phyloP scores from a whole-genome alignment of 2,329 filamentous ascomycete species.

The Aspergillus japonicus region DNA sequence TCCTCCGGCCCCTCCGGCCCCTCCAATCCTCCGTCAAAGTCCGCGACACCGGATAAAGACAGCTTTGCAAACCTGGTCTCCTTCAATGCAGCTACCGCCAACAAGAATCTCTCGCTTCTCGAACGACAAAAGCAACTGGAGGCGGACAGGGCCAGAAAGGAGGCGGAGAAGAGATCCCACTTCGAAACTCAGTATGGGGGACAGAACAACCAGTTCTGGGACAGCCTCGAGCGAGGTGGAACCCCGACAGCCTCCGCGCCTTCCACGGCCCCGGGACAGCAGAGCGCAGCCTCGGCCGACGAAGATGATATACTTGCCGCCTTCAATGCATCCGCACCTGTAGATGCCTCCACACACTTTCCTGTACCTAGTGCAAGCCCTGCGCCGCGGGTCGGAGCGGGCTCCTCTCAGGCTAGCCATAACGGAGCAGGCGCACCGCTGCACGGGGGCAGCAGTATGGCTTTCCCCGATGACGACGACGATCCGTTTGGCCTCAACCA shows the following conservation, averaged over 20 bases:
- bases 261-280: conserved; percentile 39
- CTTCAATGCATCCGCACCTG: conserved; percentile 59
- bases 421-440: conserved; percentile 19
- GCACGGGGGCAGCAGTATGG: conserved; percentile 23
- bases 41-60: conserved; percentile 45
- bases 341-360: conserved; percentile 60
- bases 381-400: conserved; percentile 27
- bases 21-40: conserved; percentile 40
- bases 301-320: conserved; percentile 62
- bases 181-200: conserved; percentile 75
- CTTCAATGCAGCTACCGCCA: conserved; percentile 48
- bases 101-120: conserved; percentile 67
- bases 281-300: conserved; percentile 49
- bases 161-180: conserved; percentile 69
- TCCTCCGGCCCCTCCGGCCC: conserved; percentile 29
- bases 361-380: conserved; percentile 45
- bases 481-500: conserved; percentile 81
- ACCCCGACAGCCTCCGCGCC: conserved; percentile 47
- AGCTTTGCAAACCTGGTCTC: conserved; percentile 66
- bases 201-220: conserved; percentile 68
- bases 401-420: conserved; percentile 11
- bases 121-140: conserved; percentile 68
- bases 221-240: conserved; percentile 62
- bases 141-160: conserved; percentile 73
- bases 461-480: conserved; percentile 57